phyloP scores from a whole-genome alignment of 345 rosid species.

The Arabidopsis arenosa region DNA sequence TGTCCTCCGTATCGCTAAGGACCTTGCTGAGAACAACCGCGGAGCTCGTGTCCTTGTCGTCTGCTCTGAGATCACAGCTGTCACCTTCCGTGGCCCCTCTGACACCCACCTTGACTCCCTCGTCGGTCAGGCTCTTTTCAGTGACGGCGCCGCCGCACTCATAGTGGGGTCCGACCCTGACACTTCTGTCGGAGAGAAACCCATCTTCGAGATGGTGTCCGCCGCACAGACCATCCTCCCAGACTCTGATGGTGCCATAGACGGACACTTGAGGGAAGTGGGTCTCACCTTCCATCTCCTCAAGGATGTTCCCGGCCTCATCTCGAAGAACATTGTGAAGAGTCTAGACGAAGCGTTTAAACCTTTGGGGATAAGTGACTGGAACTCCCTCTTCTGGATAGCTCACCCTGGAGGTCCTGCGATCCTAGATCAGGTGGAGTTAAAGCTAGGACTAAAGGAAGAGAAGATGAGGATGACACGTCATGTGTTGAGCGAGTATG shows the following conservation, averaged over 20 bases:
- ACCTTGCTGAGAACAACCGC: constrained; percentile 78
- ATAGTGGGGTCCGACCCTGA: constrained; percentile 74
- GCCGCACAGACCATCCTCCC: constrained; percentile 78
- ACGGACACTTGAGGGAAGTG: constrained; percentile 72
- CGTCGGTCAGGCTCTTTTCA: constrained; percentile 75
- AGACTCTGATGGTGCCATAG: constrained; percentile 74
- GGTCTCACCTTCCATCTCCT: constrained; percentile 72
- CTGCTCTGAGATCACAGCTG: constrained; percentile 78
- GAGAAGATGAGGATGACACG: constrained; percentile 69
- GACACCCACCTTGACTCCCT: constrained; percentile 71
- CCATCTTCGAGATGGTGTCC: constrained; percentile 65
- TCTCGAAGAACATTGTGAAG: constrained; percentile 75
- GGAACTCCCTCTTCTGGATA: constrained; percentile 83
- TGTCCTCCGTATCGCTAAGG: constrained; percentile 85
- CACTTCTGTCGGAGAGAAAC: constrained; percentile 53
- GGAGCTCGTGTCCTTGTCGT: constrained; percentile 82
- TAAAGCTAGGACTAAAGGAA: constrained; percentile 53
- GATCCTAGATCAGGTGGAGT: constrained; percentile 65
- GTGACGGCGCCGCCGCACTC: constrained; percentile 73
- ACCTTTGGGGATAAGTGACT: constrained; percentile 73
- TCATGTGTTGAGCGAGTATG: constrained; percentile 68
- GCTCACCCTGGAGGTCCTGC: constrained; percentile 89
- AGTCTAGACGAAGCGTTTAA: constrained; percentile 67
- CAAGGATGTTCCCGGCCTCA: constrained; percentile 69
- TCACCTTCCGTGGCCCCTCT: constrained; percentile 81